Conservation (phyloP, 177 flowering plant species). For the Telopea speciosissima region DNA sequence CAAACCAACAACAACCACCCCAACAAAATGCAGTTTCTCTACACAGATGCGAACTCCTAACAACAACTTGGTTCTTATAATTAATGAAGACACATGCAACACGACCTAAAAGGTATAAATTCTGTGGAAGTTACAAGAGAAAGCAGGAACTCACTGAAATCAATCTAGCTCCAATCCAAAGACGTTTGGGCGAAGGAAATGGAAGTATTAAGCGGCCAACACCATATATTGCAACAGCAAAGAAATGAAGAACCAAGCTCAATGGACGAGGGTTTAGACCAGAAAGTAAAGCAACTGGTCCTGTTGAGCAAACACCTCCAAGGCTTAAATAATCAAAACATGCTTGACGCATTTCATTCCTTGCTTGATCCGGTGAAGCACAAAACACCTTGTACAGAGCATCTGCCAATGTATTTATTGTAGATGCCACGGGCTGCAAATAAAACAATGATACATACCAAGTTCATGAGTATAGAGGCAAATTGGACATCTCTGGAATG, state of each 20-base stretch:
- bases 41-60: background rate
- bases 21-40: background rate
- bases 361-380: conserved; percentile 62
- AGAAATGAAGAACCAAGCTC: conserved; percentile 62
- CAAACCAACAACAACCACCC: background rate
- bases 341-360: conserved; percentile 64
- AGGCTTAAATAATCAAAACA: conserved; percentile 70
- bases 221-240: conserved; percentile 63
- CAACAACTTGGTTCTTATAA: background rate
- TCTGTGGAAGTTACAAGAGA: background rate
- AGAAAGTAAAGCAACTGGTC: conserved; percentile 63
- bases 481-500: background rate
- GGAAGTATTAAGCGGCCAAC: conserved; percentile 62
- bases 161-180: conserved; percentile 61
- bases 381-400: conserved; percentile 64
- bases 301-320: conserved; percentile 60
- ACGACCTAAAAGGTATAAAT: background rate
- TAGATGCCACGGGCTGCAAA: conserved; percentile 62
- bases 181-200: conserved; percentile 50
- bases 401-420: conserved; percentile 64
- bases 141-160: conserved; percentile 33
- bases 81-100: background rate
- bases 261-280: conserved; percentile 64
- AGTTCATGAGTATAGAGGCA: background rate
- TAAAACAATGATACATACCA: background rate